These are phyloP conservation scores for Neonectria neomacrospora DNA, from an alignment of 2,329 filamentous ascomycete genomes.

Conservation along the genomic window DNA sequence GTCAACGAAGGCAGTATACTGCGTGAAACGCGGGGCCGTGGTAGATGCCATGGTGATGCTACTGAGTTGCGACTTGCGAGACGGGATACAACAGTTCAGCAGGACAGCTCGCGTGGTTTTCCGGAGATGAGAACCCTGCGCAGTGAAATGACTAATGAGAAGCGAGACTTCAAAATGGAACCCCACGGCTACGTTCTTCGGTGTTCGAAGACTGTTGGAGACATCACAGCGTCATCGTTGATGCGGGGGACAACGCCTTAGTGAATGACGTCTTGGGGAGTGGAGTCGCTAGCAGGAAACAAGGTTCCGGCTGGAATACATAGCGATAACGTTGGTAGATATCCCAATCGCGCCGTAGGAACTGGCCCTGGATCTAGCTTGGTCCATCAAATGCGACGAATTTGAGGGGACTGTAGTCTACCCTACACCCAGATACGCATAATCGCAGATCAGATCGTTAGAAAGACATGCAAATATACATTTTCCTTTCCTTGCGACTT, in stretches of 20 bases:
- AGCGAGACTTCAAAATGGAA: not conserved
- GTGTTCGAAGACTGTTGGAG: not conserved
- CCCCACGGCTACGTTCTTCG: not conserved
- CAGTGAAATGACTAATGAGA: not conserved
- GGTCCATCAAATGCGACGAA: not conserved
- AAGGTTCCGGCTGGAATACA: not conserved
- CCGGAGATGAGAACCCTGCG: no score
- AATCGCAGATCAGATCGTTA: not conserved
- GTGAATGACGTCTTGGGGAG: not conserved
- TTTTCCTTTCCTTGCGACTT: not conserved
- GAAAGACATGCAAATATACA: not conserved
- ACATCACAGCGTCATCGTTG: not conserved
- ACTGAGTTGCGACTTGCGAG: not conserved
- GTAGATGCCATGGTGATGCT: not conserved
- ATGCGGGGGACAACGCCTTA: not conserved
- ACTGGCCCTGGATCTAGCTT: not conserved
- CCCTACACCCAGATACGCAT: not conserved
- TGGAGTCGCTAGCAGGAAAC: not conserved
- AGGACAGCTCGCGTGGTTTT: not conserved
- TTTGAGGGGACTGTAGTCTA: not conserved
- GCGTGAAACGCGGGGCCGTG: constrained; percentile 6
- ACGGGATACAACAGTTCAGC: not conserved
- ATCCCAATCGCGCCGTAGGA: no score
- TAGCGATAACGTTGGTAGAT: no score
- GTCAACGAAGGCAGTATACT: constrained; percentile 31